Conservation (phyloP, 1,139 yeast species). For the Torulaspora pretoriensis region DNA sequence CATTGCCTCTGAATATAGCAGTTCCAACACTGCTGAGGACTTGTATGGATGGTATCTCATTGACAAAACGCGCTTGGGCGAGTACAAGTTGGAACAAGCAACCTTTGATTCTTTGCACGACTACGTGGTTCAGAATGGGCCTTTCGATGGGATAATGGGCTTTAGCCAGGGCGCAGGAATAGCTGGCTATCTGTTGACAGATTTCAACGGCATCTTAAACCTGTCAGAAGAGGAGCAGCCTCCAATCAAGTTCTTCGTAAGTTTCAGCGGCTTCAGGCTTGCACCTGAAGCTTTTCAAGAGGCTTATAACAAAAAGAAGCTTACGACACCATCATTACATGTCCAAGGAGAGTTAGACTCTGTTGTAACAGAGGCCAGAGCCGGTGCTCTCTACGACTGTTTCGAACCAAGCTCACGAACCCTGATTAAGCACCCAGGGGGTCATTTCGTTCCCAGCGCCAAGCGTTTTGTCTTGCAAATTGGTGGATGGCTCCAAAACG, state of each 20-base stretch:
- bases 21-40: constrained; percentile 16
- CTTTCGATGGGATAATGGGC: constrained; percentile 83
- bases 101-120: constrained; percentile 27
- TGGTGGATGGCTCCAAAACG: constrained; percentile 48
- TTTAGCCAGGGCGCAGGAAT: constrained; percentile 93
- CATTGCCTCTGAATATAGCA: constrained; percentile 18
- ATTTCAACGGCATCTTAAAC: constrained; percentile 37
- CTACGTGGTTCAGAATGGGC: constrained; percentile 52
- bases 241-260: constrained; percentile 61
- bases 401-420: constrained; percentile 47
- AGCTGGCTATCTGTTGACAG: constrained; percentile 51
- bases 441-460: constrained; percentile 82
- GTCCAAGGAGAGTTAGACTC: constrained; percentile 85
- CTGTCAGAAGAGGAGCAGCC: constrained; percentile 37
- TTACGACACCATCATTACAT: constrained; percentile 61
- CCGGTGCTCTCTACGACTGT: constrained; percentile 52
- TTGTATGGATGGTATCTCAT: constrained; percentile 35
- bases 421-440: constrained; percentile 72
- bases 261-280: constrained; percentile 74
- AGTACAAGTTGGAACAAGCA: constrained; percentile 22
- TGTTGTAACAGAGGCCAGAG: constrained; percentile 70
- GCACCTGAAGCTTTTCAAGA: constrained; percentile 49
- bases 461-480: constrained; percentile 57
- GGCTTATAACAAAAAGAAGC: constrained; percentile 39
- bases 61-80: constrained; percentile 15